Base-by-base conservation (phyloP, 164 flowering plant genomes). In the Brasenia schreberi region DNA sequence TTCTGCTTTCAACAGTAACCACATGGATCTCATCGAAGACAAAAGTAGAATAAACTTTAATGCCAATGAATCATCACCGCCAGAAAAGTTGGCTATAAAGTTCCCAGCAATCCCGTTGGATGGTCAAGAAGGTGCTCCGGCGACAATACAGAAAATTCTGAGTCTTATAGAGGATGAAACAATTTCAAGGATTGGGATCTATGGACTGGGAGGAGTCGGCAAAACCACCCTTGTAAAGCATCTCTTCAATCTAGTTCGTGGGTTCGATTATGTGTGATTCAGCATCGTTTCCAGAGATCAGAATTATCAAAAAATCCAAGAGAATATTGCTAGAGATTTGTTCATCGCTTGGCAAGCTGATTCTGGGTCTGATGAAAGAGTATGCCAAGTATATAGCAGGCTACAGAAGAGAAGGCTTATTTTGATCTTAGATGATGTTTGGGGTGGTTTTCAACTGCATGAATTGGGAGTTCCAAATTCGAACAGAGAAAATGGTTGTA, bases 151-250 rank as follows among this genome's bases (percentile, higher is more conserved):
- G 60, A 44, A 42, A 64, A 23, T 63, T 42, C 16, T 5, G 61
- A 17, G 66, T 19, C 42, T 23, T 33, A 18, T 65, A 18, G 39
- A 27, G 61, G 61, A 66, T 65, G 63, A 0, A 3, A 42, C 39
- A 0, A 19, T 63, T 14, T 56, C 66, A 45, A 71, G 18, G 11
- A 66, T 71, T 56, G 73, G 69, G 1, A 56, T 70, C 23, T 61
- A 70, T 66, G 72, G 72, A 43, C 59, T 70, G 72, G 72, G 60
- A 16, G 72, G 72, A 49, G 73, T 71, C 1, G 73, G 73, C 7
- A 71, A 71, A 19, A 66, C 73, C 27, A 71, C 73, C 43, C 59
- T 70, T 6, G 23, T 70, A 60, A 70, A 42, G 44, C 60, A 70
- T 27, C 45, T 70, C 60, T 65, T 65, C 64, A 65, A 70, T 60